Evolutionary conservation across 2,329 filamentous ascomycete genomes (phyloP), one percentile per base, ranked within the genome.

Genomic region (Coniochaeta pulveracea): DNA sequence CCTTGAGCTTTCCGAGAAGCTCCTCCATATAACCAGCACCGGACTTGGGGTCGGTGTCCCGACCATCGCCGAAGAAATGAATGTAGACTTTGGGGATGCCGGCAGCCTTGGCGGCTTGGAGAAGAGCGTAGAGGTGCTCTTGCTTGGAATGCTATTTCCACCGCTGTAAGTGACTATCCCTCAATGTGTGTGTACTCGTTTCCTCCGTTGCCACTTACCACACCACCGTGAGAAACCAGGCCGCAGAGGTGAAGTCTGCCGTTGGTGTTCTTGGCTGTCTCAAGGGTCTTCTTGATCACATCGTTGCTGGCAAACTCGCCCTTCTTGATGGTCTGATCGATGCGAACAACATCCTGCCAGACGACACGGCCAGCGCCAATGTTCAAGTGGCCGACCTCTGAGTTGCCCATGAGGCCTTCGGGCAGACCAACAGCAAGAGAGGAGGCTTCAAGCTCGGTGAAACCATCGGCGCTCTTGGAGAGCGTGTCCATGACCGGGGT

Each of bases 391-490:
- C 91, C 91, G 57, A 98, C 91, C 62, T 98, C 91, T 48, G 85
- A 93, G 70, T 98, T 98, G 45, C 91, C 91, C 91, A 98, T 98
- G 45, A 98, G 69, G 38, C 91, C 91, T 56, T 98, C 88, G 14
- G 91, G 91, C 34, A 98, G 75, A 45, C 91, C 91, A 44, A 98
- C 91, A 28, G 91, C 91, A 39, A 94, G 74, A 26, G 91, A 96
- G 3, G 91, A 96, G 37, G 91, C 91, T 49, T 98, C 91, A 41
- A 98, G 80, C 64, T 93, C 79, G 43, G 84, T 85, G 64, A 80
- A 98, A 40, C 88, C 88, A 50, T 89, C 79, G 19, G 79, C 66
- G 43, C 79, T 81, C 58, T 81, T 77, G 52, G 80, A 83, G 57
- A 98, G 88, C 40, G 75, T 76, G 60, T 95, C 89, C 91, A 98